phyloP scores from a whole-genome alignment of 495 filamentous ascomycete genomes.

The Aspergillus nidulans region DNA sequence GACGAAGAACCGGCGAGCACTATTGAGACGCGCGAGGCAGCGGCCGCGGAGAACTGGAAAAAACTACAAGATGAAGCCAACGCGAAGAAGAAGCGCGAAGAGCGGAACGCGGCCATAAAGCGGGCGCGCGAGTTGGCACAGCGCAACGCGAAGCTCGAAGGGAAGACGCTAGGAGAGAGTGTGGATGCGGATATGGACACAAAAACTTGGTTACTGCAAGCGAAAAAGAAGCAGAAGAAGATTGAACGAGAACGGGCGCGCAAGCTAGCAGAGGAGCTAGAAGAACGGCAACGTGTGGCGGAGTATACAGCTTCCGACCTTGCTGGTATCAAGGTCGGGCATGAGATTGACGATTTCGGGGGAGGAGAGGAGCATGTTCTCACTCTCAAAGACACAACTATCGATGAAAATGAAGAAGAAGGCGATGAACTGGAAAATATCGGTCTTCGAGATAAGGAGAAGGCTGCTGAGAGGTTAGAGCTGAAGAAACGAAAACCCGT shows the following conservation, averaged over 20 bases:
- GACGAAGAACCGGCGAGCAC: conserved; percentile 68
- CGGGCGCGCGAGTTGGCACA: conserved; percentile 81
- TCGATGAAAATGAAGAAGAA: conserved; percentile 82
- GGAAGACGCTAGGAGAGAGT: conserved; percentile 70
- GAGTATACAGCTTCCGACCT: conserved; percentile 78
- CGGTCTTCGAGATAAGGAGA: conserved; percentile 74
- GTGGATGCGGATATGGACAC: conserved; percentile 66
- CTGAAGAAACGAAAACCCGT: conserved; percentile 88
- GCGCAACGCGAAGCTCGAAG: conserved; percentile 68
- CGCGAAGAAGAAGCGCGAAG: conserved; percentile 72
- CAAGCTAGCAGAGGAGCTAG: conserved; percentile 72
- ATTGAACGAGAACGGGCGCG: conserved; percentile 69
- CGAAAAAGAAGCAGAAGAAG: conserved; percentile 89
- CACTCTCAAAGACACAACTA: conserved; percentile 83
- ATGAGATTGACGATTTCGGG: conserved; percentile 72
- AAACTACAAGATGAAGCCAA: conserved; percentile 56
- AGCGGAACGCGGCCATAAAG: conserved; percentile 73
- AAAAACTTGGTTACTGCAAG: conserved; percentile 74
- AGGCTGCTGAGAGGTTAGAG: conserved; percentile 68
- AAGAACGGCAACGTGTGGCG: conserved; percentile 52
- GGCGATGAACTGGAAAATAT: conserved; percentile 88
- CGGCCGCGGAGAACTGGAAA: conserved; percentile 70
- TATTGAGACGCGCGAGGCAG: conserved; percentile 73
- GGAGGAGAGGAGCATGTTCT: conserved; percentile 77
- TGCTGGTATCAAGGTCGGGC: conserved; percentile 84